Conservation (phyloP, 176 grass and related monocot genomes). For the Microstegium vimineum region DNA sequence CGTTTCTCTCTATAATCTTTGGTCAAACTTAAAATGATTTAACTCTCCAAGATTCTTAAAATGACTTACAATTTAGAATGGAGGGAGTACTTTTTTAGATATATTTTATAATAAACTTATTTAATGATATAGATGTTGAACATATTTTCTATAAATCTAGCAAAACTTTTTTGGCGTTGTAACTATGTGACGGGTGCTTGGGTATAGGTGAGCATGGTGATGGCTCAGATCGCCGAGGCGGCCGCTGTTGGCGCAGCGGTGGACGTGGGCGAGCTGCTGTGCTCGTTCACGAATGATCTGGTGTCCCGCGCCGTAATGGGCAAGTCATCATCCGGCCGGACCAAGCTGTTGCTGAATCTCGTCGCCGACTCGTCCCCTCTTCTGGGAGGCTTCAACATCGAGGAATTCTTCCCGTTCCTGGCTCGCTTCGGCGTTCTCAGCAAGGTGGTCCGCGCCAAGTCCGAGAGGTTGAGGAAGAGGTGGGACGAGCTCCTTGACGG, state of each 20-base stretch:
- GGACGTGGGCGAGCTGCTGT: conserved; percentile 17
- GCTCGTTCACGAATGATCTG: conserved; percentile 19
- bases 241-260: background rate
- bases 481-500: conserved; percentile 39
- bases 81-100: too few species aligned
- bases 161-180: too few species aligned
- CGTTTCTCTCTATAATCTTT: too few species aligned
- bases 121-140: too few species aligned
- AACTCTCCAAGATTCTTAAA: too few species aligned
- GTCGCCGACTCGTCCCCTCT: background rate
- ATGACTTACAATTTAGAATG: too few species aligned
- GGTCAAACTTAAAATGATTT: too few species aligned
- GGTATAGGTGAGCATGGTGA: background rate
- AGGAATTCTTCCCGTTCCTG: conserved; percentile 36
- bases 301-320: conserved; percentile 30
- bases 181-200: too few species aligned
- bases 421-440: conserved; percentile 3
- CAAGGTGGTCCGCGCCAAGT: background rate
- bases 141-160: too few species aligned
- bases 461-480: background rate
- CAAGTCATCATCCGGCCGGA: background rate
- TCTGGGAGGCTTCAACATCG: background rate
- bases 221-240: background rate
- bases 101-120: too few species aligned
- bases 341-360: background rate